Evolutionary conservation across 108 stramenopile genomes (phyloP), one percentile per base, ranked within the genome.

Genomic region (Cyclotella cryptica): DNA sequence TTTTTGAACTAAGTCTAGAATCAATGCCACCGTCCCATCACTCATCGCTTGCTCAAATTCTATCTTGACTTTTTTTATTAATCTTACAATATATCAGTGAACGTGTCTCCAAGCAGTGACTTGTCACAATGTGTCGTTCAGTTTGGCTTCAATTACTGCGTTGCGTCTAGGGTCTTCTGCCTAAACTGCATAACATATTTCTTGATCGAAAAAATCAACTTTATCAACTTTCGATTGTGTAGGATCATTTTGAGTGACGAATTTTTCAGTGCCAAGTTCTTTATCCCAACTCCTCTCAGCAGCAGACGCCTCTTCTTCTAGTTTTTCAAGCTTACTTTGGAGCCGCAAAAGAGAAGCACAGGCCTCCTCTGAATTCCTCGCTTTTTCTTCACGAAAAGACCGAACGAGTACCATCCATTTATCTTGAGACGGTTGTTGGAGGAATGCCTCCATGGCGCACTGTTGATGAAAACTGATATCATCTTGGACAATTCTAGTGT

Each of bases 361-460:
- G n/a, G 47, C 9, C 47, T n/a, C 15, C 9, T 49, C 9, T 49
- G 47, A n/a, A n/a, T 49, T 6, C 57, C 40, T 40, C 62, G n/a
- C 10, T 19, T 63, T 63, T 11, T 63, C 62, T 39, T 41, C 9
- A n/a, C 62, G 27, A 28, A 63, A 40, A 41, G 62, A 63, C 35
- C 40, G 62, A 10, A 63, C 62, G 2, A 63, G 30, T 63, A 6
- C 30, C 17, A 7, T 41, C 62, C 62, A 63, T 41, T 30, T 29
- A 1, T 63, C 62, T 19, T 39, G 12, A 15, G 39, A 63, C 10
- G 62, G 62, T 40, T 63, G 30, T 39, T 63, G 30, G 18, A 63
- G 27, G 30, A 63, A 63, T 35, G 62, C 62, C 11, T 63, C 62
- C 62, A 63, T 63, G 30, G 62, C 62, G 13, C 27, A 41, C 19